Evolutionary conservation across 1,284 basidiomycete species (phyloP), one percentile per base, ranked within the genome.

Genomic region (Testicularia cyperi): DNA sequence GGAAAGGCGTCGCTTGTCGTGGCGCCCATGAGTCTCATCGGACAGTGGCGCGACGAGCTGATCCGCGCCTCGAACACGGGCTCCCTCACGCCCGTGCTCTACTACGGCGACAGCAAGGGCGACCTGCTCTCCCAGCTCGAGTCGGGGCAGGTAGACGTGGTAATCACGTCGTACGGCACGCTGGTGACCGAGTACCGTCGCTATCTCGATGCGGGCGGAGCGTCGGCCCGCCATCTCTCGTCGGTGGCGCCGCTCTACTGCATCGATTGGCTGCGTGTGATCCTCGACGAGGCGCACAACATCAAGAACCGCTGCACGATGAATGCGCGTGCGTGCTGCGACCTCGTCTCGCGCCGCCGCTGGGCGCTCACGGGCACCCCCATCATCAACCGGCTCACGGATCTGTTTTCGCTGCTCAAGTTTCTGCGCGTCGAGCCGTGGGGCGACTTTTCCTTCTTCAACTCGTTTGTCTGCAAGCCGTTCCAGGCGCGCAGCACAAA

Each of bases 301-400:
- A 95, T 92, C 80, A 96, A 96, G 78, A 92, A 89, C 26, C 83
- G 92, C 12, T 83, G 83, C 2, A 95, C 92, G 52, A 87, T 90
- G 73, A 88, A 88, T 9, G 90, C 94, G 0, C 90, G 88, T 66
- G 91, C 94, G 2, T 88, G 88, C 36, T 96, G 87, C 73, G 88
- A 87, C 7, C 81, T 98, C 6, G 82, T 82, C 35, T 88, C 88
- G 3, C 81, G 85, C 48, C 81, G 89, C 26, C 82, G 89, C 57
- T 98, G 94, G 94, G 89, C 89, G 5, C 83, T 96, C 12, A 95
- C 91, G 5, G 88, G 91, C 23, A 97, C 94, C 9, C 94, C 94
- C 0, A 97, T 98, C 56, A 90, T 97, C 49, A 98, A 98, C 30
- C 74, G 75, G 37, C 81, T 97, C 5, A 94, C 96, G 56, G 92